Conservation (phyloP, 805 yeast species). For the Nakazawaea anatomiae region DNA sequence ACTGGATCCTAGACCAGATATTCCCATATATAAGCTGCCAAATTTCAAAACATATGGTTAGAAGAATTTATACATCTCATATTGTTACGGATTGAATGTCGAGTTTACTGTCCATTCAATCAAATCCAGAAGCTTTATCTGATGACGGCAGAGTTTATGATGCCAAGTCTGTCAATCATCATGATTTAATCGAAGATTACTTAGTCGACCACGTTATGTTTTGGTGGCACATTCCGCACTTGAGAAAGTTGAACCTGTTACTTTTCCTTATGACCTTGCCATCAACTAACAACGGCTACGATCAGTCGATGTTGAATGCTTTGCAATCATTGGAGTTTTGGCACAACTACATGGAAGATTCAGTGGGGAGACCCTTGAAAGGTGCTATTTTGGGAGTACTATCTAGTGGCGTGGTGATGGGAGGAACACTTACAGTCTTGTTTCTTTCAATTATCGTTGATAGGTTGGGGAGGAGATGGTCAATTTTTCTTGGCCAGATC, state of each 20-base stretch:
- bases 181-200: slow-evolving; percentile 3
- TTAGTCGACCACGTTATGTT: slow-evolving; percentile 19
- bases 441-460: slow-evolving; percentile 25
- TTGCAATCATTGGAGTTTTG: slow-evolving; percentile 35
- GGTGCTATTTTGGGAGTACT: slow-evolving; percentile 29
- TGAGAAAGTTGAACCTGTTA: slow-evolving; percentile 26
- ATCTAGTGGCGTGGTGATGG: slow-evolving; percentile 31
- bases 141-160: too few relatives aligned
- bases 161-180: too few relatives aligned
- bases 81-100: too few relatives aligned
- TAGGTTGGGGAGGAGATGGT: slow-evolving; percentile 36
- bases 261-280: slow-evolving; percentile 35
- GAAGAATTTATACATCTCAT: too few relatives aligned
- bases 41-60: too few relatives aligned
- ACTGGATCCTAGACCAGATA: too few relatives aligned
- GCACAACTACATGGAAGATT: slow-evolving; percentile 26
- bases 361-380: slow-evolving; percentile 12
- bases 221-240: slow-evolving; percentile 31
- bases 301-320: slow-evolving; percentile 41
- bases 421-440: slow-evolving; percentile 25
- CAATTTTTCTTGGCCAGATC: slow-evolving; percentile 44
- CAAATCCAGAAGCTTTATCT: too few relatives aligned
- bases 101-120: too few relatives aligned
- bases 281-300: slow-evolving; percentile 41
- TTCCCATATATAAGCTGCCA: too few relatives aligned